phyloP scores from a whole-genome alignment of 306 rosid genomes.

The Casuarina cunninghamiana region DNA sequence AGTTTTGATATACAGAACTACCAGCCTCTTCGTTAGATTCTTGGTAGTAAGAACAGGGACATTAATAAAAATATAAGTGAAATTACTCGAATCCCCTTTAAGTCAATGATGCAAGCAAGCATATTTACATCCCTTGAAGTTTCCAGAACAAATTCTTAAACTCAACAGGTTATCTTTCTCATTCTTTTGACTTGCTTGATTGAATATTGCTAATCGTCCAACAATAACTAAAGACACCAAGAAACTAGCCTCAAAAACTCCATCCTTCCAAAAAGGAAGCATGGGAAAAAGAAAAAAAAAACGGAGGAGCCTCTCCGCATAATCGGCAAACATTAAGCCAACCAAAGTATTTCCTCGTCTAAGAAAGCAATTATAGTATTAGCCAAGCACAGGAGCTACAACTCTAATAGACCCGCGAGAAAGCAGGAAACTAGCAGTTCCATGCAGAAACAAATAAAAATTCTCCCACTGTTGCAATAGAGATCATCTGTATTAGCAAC shows the following conservation, averaged over 20 bases:
- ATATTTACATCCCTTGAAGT: background rate
- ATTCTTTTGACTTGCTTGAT: background rate
- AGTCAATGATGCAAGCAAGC: constrained; percentile 5
- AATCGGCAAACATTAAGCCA: background rate
- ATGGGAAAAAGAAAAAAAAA: background rate
- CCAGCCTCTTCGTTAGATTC: background rate
- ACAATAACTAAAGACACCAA: background rate
- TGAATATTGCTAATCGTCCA: background rate
- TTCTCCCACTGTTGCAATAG: background rate
- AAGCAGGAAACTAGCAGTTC: background rate
- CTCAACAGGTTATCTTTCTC: background rate
- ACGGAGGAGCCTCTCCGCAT: background rate
- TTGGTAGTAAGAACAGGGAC: background rate
- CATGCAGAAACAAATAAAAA: background rate
- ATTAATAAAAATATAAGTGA: background rate
- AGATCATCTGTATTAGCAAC: background rate
- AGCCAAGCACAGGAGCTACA: background rate
- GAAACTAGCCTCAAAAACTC: background rate
- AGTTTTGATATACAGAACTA: background rate
- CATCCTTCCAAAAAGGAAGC: background rate
- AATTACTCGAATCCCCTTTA: background rate
- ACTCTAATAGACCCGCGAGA: background rate
- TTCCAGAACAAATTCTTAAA: background rate
- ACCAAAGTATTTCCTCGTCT: background rate
- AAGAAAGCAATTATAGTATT: background rate